Evolutionary conservation across 352 stramenopile genomes (phyloP).

Genomic region (Globisporangium nagaii): DNA sequence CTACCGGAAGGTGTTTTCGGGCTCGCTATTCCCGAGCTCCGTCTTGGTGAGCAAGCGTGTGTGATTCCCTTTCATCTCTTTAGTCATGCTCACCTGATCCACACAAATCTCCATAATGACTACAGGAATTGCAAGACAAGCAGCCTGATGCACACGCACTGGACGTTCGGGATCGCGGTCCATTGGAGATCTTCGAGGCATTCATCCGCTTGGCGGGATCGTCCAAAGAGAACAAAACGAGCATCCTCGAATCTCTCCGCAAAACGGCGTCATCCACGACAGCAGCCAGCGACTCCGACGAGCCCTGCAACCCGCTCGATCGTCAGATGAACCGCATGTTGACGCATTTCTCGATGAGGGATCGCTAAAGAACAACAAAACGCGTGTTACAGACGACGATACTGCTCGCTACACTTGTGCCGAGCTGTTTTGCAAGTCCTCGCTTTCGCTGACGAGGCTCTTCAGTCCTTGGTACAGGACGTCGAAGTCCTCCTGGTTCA

Average conservation of each 20-base stretch:
- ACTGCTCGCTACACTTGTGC: too few species aligned
- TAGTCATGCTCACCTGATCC: not conserved
- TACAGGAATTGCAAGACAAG: not conserved
- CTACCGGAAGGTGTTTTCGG: conserved; percentile 32
- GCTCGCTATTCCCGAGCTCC: conserved; percentile 26
- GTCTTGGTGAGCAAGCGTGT: conserved; percentile 25
- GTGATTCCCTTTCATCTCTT: not conserved
- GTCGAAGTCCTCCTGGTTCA: conserved; percentile 27
- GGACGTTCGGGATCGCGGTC: not conserved
- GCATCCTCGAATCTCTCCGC: not conserved
- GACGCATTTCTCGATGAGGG: not conserved
- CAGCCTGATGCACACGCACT: not conserved
- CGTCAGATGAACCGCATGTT: conserved; percentile 4
- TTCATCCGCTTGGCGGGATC: not conserved
- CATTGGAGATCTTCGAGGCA: conserved; percentile 10
- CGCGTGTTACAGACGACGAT: not conserved
- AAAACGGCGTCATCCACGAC: not conserved
- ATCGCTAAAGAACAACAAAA: not conserved
- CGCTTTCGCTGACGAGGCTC: conserved; percentile 18
- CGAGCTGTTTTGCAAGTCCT: not conserved
- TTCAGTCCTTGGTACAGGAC: conserved; percentile 25
- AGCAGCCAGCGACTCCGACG: not conserved
- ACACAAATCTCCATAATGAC: not conserved
- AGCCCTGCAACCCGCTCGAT: conserved; percentile 7
- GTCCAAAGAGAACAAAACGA: not conserved